phyloP scores from a whole-genome alignment of 2,329 filamentous ascomycete genomes.

The Neocucurbitaria cava region DNA sequence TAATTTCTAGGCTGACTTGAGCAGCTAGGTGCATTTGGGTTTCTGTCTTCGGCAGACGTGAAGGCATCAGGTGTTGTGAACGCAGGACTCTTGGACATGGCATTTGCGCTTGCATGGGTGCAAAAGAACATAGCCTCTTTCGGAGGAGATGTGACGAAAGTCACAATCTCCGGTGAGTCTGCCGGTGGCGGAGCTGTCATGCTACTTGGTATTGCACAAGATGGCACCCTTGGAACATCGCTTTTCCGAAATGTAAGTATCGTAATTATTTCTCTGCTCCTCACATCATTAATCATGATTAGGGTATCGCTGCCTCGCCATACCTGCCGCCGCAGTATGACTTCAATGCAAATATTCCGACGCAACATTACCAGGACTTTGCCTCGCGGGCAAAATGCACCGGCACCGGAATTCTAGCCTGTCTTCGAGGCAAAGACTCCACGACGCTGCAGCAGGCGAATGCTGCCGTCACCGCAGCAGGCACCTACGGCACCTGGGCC shows the following conservation, averaged over 20 bases:
- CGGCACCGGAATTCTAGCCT: slow-evolving; percentile 48
- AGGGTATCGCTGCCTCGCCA: slow-evolving; percentile 51
- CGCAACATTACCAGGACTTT: slow-evolving; percentile 55
- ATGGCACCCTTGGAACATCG: slow-evolving; percentile 34
- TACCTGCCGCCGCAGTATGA: slow-evolving; percentile 63
- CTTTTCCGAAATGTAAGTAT: slow-evolving; percentile 44
- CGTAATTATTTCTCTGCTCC: not conserved
- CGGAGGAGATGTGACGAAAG: slow-evolving; percentile 27
- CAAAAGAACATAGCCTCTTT: slow-evolving; percentile 52
- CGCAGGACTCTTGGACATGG: slow-evolving; percentile 56
- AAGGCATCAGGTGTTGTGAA: slow-evolving; percentile 46
- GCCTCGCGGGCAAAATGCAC: slow-evolving; percentile 39
- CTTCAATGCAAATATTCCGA: slow-evolving; percentile 55
- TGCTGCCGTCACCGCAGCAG: slow-evolving; percentile 41
- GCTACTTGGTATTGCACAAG: slow-evolving; percentile 44
- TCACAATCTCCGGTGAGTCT: slow-evolving; percentile 47
- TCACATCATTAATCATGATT: not conserved
- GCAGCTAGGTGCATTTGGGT: slow-evolving; percentile 55
- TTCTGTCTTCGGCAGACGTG: slow-evolving; percentile 48
- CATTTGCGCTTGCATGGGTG: slow-evolving; percentile 59
- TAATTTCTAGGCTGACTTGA: not conserved
- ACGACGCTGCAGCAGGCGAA: slow-evolving; percentile 47
- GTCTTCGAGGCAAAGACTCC: slow-evolving; percentile 45
- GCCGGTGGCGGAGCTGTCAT: slow-evolving; percentile 50
- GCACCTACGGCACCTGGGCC: slow-evolving; percentile 49